phyloP scores from a whole-genome alignment of 306 rosid species.

The Begonia masoniana region DNA sequence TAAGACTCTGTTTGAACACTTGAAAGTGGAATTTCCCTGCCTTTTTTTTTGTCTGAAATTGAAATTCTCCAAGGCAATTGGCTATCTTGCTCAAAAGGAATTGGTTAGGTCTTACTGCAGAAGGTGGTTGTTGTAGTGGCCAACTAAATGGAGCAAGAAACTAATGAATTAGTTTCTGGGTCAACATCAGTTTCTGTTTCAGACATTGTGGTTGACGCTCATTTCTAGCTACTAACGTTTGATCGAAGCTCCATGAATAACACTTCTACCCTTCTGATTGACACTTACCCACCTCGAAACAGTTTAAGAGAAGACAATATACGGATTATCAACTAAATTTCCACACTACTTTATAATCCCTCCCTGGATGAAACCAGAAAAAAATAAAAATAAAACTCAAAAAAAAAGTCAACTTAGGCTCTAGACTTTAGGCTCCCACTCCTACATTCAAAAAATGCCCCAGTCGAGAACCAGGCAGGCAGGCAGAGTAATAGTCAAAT shows the following conservation, averaged over 20 bases:
- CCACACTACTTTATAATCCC: not conserved
- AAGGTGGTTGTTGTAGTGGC: not conserved
- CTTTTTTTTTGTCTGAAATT: not conserved
- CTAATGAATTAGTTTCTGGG: no score
- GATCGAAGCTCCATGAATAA: not conserved
- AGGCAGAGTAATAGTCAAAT: slow-evolving; percentile 7
- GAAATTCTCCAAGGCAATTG: no score
- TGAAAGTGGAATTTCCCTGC: not conserved
- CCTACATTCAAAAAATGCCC: slow-evolving; percentile 17
- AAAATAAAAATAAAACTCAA: no score
- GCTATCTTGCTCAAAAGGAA: not conserved
- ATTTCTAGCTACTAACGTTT: not conserved
- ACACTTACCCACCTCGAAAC: not conserved
- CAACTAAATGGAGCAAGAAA: not conserved
- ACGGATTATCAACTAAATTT: no score
- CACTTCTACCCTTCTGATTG: not conserved
- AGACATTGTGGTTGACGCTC: not conserved
- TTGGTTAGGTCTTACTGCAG: not conserved
- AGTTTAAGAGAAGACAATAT: not conserved
- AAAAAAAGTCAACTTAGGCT: slow-evolving; percentile 24
- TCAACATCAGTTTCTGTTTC: no score
- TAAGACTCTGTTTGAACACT: slow-evolving; percentile 14
- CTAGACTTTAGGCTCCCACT: slow-evolving; percentile 18
- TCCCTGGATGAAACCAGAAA: no score
- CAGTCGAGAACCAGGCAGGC: slow-evolving; percentile 11